phyloP scores from a whole-genome alignment of 352 stramenopile genomes.

The Elongisporangium senticosum region DNA sequence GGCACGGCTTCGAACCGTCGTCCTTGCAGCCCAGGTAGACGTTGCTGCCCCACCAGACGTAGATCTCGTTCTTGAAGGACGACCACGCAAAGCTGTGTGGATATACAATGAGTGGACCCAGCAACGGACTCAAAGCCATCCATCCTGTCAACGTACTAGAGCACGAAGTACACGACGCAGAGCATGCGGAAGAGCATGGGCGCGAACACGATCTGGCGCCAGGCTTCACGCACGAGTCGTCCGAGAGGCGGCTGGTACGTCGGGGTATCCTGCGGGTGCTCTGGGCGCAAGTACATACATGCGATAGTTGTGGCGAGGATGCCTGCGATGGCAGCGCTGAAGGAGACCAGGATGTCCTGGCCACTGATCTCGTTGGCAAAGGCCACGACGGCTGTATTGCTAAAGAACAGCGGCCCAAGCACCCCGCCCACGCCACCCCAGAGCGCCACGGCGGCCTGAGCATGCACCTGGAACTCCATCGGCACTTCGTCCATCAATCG shows the following conservation, averaged over 20 bases:
- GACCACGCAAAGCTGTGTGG: slow-evolving; percentile 54
- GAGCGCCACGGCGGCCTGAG: slow-evolving; percentile 59
- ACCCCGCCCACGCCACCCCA: slow-evolving; percentile 61
- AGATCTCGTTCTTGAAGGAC: slow-evolving; percentile 69
- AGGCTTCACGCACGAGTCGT: slow-evolving; percentile 47
- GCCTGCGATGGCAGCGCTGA: slow-evolving; percentile 38
- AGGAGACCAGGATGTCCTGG: slow-evolving; percentile 57
- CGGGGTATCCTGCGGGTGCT: slow-evolving; percentile 55
- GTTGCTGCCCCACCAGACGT: slow-evolving; percentile 66
- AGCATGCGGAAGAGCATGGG: slow-evolving; percentile 61
- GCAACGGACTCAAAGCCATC: background rate
- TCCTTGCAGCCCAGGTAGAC: slow-evolving; percentile 68
- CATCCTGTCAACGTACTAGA: slow-evolving; percentile 30
- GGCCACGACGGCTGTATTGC: slow-evolving; percentile 60
- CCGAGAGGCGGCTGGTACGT: slow-evolving; percentile 46
- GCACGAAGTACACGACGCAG: slow-evolving; percentile 62
- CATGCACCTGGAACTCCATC: slow-evolving; percentile 74
- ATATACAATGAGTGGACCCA: background rate
- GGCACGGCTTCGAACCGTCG: slow-evolving; percentile 10
- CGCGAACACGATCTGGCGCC: slow-evolving; percentile 57
- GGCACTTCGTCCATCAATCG: slow-evolving; percentile 76
- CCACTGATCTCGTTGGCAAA: slow-evolving; percentile 66
- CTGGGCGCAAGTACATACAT: slow-evolving; percentile 50
- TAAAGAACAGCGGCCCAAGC: slow-evolving; percentile 55
- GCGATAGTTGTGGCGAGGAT: slow-evolving; percentile 44